Evolutionary conservation across 495 filamentous ascomycete species (phyloP).

Genomic region (Penicillium parvum): DNA sequence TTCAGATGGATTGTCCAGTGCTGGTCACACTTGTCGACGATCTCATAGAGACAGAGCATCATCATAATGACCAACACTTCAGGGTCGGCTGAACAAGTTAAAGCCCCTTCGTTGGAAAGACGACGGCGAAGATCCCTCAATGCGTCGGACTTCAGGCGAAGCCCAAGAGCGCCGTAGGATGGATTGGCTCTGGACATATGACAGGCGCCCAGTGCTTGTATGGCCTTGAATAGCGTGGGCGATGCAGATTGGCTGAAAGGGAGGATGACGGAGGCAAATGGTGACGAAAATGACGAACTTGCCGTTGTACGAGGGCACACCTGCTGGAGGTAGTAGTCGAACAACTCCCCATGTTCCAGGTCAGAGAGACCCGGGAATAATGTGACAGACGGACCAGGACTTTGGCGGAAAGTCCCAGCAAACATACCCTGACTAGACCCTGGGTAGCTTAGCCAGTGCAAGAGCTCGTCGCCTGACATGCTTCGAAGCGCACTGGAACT

Average conservation of each 20-base stretch:
- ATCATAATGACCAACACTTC: constrained; percentile 44
- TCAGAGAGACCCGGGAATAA: constrained; percentile 30
- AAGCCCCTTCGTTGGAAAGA: constrained; percentile 22
- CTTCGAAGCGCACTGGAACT: no score
- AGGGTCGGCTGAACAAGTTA: constrained; percentile 27
- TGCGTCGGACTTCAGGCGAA: constrained; percentile 36
- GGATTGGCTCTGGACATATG: constrained; percentile 32
- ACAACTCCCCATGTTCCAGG: constrained; percentile 26
- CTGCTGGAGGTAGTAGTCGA: constrained; percentile 43
- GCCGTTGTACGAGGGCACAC: constrained; percentile 42
- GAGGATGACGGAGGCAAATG: constrained; percentile 39
- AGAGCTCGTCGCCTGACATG: no score
- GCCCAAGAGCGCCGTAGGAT: constrained; percentile 26
- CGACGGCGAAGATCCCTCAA: constrained; percentile 36
- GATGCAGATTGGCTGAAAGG: constrained; percentile 38
- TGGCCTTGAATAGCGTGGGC: constrained; percentile 34
- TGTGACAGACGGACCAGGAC: constrained; percentile 15
- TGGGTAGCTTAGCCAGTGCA: neutral
- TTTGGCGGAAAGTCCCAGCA: neutral
- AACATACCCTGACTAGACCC: no score
- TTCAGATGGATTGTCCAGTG: constrained; percentile 43
- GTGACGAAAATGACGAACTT: constrained; percentile 33
- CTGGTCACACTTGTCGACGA: constrained; percentile 42
- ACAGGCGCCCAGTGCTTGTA: constrained; percentile 39
- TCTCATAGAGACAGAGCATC: constrained; percentile 45